phyloP scores from a whole-genome alignment of 2,329 filamentous ascomycete species.

The Chaetomiaceae sp. region DNA sequence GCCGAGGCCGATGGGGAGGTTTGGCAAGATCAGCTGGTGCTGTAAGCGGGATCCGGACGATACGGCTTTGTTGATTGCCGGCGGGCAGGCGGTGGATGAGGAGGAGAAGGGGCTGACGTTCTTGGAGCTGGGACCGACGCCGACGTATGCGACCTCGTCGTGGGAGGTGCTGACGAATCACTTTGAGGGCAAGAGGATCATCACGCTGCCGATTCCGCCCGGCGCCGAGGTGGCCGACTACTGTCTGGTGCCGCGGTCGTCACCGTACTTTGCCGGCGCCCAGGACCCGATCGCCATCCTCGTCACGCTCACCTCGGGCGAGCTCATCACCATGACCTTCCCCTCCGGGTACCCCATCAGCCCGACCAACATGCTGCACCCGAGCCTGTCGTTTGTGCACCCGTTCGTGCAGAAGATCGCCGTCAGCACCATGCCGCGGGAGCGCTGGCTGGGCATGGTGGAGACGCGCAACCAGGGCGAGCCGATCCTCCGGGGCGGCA shows the following conservation, averaged over 20 bases:
- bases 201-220: slow-evolving; percentile 68
- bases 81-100: slow-evolving; percentile 65
- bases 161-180: slow-evolving; percentile 80
- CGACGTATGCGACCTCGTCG: slow-evolving; percentile 83
- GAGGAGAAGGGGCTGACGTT: slow-evolving; percentile 77
- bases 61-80: slow-evolving; percentile 80
- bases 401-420: slow-evolving; percentile 75
- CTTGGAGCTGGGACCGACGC: slow-evolving; percentile 82
- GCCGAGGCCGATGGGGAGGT: slow-evolving; percentile 64
- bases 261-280: slow-evolving; percentile 80
- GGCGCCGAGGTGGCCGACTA: slow-evolving; percentile 76
- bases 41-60: slow-evolving; percentile 92
- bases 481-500: slow-evolving; percentile 72
- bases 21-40: slow-evolving; percentile 82
- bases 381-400: slow-evolving; percentile 82
- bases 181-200: slow-evolving; percentile 70
- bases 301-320: slow-evolving; percentile 74
- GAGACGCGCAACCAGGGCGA: slow-evolving; percentile 78
- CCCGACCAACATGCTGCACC: slow-evolving; percentile 87
- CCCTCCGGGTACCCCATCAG: slow-evolving; percentile 87
- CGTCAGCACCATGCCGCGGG: slow-evolving; percentile 70
- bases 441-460: slow-evolving; percentile 84
- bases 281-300: slow-evolving; percentile 89
- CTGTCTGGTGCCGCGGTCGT: slow-evolving; percentile 73
- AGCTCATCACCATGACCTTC: slow-evolving; percentile 85